Evolutionary conservation across 306 rosid genomes (phyloP).

Genomic region (Ziziphus jujuba): DNA sequence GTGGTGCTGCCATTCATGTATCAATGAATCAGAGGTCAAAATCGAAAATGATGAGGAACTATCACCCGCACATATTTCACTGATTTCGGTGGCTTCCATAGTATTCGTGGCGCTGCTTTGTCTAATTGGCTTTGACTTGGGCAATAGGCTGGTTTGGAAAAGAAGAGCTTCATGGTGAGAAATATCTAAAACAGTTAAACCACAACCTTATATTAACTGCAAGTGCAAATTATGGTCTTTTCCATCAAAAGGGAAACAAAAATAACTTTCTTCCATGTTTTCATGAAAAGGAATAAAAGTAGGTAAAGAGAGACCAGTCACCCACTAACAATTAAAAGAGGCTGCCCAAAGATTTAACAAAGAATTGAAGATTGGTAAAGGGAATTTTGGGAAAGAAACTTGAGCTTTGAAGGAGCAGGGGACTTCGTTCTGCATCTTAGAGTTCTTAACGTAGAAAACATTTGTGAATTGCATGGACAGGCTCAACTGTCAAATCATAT

Average conservation of each 20-base stretch:
- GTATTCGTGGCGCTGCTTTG: background rate
- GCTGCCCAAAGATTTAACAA: background rate
- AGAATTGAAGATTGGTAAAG: background rate
- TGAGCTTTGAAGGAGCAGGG: no score
- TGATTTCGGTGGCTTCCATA: background rate
- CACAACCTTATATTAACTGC: no score
- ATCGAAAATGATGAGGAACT: background rate
- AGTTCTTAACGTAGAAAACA: background rate
- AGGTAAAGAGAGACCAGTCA: background rate
- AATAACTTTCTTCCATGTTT: background rate
- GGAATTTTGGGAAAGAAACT: no score
- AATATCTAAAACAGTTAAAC: background rate
- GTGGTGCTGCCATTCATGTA: background rate
- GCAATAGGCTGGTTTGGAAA: background rate
- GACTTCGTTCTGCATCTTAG: background rate
- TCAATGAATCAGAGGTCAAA: background rate
- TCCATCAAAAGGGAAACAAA: no score
- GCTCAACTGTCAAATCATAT: background rate
- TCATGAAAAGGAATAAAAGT: conserved; percentile 13
- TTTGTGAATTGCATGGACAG: background rate
- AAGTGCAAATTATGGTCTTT: no score
- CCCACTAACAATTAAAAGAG: background rate
- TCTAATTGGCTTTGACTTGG: conserved; percentile 7
- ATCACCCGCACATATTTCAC: background rate
- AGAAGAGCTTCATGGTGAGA: background rate